These are phyloP conservation scores for Ogataea glucozyma DNA, from an alignment of 805 yeast species.

Conservation along the genomic window DNA sequence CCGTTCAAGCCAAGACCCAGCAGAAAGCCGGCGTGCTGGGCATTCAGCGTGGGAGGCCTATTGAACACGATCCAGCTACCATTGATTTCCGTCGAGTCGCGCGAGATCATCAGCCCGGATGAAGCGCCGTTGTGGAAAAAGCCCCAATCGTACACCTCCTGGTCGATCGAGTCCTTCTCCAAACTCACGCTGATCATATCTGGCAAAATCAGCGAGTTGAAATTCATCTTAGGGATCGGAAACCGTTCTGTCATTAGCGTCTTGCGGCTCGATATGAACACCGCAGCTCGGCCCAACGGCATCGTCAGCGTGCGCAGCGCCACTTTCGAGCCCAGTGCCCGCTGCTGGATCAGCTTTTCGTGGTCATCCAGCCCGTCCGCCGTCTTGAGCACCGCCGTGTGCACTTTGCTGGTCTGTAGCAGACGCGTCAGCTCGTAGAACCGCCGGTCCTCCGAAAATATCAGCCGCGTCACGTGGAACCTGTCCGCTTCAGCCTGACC, in stretches of 20 bases:
- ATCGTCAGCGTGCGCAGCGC: constrained; percentile 73
- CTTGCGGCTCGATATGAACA: constrained; percentile 63
- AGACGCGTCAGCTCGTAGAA: constrained; percentile 74
- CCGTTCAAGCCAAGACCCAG: constrained; percentile 92
- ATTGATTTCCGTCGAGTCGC: constrained; percentile 63
- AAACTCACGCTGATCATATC: constrained; percentile 59
- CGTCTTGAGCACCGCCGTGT: constrained; percentile 45
- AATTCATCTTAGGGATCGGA: constrained; percentile 73
- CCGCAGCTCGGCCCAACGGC: constrained; percentile 77
- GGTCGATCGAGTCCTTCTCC: constrained; percentile 54
- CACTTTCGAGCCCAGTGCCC: constrained; percentile 56
- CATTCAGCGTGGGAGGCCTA: constrained; percentile 65
- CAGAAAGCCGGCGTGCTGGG: constrained; percentile 95
- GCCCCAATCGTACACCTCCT: constrained; percentile 69
- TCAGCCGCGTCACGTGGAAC: constrained; percentile 63
- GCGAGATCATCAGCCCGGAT: constrained; percentile 73
- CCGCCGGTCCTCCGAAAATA: constrained; percentile 77
- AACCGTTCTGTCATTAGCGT: constrained; percentile 87
- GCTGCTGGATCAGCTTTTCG: constrained; percentile 54
- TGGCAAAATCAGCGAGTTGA: constrained; percentile 66
- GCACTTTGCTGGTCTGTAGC: constrained; percentile 68
- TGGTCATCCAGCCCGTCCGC: constrained; percentile 51
- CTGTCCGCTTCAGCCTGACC: constrained; percentile 70
- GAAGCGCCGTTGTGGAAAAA: constrained; percentile 91
- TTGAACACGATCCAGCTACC: constrained; percentile 94